Evolutionary conservation across 768 basidiomycete species (phyloP), one percentile per base, ranked within the genome.

Genomic region (Tulasnella sp.): DNA sequence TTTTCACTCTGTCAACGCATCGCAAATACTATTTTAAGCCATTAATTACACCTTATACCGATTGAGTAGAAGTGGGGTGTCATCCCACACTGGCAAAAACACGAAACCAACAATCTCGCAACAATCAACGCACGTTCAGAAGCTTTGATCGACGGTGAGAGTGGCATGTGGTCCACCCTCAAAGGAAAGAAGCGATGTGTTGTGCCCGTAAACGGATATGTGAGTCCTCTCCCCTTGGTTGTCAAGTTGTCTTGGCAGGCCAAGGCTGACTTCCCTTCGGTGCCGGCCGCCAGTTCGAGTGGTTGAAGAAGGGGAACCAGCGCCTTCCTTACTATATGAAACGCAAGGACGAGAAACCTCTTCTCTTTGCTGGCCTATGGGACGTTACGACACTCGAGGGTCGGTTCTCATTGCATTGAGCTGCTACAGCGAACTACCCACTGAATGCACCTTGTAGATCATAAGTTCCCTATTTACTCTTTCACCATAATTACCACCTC

Each of bases 81-180:
- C 0, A 88, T 95, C 1, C 94, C 93, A 0, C 90, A 92, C 81
- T 96, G 91, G 91, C 88, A 86, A 81, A 93, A 93, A 81, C 85
- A 87, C 74, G 93, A 96, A 78, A 89, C 91, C 78, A 88, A 87
- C 71, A 85, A 85, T 0, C 83, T 95, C 54, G 93, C 88, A 79
- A 97, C 96, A 0, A 97, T 93, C 77, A 99, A 99, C 79, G 96
- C 96, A 0, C 89, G 95, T 25, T 86, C 90, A 1, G 97, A 99
- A 83, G 91, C 90, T 73, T 85, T 99, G 38, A 81, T 90, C 7
- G 88, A 90, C 68, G 88, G 91, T 29, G 87, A 89, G 4, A 79
- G 81, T 40, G 92, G 93, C 0, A 91, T 96, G 87, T 99, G 97
- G 97, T 89, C 84, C 22, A 88, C 88, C 77, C 87, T 96, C 79